Percentiles rank a stretch among this genome's conserved stretches.
Conservation (phyloP, 345 rosid genomes). For the Camelina neglecta region DNA sequence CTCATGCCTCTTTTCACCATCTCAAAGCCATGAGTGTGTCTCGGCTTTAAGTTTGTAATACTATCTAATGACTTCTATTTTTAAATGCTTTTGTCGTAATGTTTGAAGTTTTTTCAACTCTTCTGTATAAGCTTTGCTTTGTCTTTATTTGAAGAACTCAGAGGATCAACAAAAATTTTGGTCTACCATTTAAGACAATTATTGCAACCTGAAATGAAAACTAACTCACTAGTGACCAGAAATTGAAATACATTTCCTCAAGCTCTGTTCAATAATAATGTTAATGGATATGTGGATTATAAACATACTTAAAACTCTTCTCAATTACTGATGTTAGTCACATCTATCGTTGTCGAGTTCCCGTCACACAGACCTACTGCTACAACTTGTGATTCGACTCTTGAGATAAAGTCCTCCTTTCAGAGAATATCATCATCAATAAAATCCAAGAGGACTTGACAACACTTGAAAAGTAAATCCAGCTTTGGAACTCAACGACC, state of each 20-base stretch:
- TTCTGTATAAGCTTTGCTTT: slow-evolving; percentile 20
- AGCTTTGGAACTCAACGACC: not conserved
- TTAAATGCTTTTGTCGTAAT: too few relatives aligned
- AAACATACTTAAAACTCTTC: too few relatives aligned
- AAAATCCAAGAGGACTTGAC: not conserved
- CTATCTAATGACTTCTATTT: too few relatives aligned
- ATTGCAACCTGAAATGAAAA: too few relatives aligned
- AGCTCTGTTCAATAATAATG: not conserved
- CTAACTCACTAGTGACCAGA: too few relatives aligned
- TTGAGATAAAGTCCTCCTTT: not conserved
- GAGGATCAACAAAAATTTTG: not conserved
- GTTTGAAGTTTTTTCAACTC: too few relatives aligned
- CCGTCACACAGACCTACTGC: not conserved
- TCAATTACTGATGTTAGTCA: not conserved
- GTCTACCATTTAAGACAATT: not conserved
- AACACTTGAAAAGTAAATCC: not conserved
- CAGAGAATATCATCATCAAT: not conserved
- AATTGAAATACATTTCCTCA: too few relatives aligned
- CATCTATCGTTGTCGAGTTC: not conserved
- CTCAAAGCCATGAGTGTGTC: slow-evolving; percentile 18
- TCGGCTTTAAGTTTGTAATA: too few relatives aligned
- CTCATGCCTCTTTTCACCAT: slow-evolving; percentile 25
- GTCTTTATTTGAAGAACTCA: not conserved
- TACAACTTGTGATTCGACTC: not conserved
- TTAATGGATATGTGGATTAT: not conserved